These are phyloP conservation scores for Exophiala alcalophila DNA, from an alignment of 2,329 filamentous ascomycete species.

Conservation along the genomic window DNA sequence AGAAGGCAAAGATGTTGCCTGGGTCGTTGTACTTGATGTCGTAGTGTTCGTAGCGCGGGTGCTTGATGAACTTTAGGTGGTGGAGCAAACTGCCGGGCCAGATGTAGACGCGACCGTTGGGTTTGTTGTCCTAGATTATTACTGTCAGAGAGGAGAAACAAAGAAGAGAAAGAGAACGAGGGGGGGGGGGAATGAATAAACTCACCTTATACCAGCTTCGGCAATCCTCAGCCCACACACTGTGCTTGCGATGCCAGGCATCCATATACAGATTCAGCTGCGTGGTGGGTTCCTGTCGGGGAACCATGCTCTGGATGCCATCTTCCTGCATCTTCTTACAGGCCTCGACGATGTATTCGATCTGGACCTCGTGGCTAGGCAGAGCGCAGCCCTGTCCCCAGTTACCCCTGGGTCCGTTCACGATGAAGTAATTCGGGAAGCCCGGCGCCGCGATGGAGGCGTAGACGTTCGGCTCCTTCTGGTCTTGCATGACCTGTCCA, in stretches of 20 bases:
- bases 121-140: conserved; percentile 18
- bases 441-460: conserved; percentile 46
- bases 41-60: conserved; percentile 43
- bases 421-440: conserved; percentile 43
- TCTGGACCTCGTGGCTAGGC: conserved; percentile 29
- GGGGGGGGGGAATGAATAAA: conserved; percentile 29
- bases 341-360: conserved; percentile 34
- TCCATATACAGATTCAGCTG: conserved; percentile 30
- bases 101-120: conserved; percentile 37
- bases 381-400: conserved; percentile 33
- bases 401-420: conserved; percentile 34
- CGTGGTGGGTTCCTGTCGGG: conserved; percentile 19
- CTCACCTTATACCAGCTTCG: conserved; percentile 39
- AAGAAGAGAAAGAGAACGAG: conserved; percentile 39
- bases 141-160: background rate
- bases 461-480: conserved; percentile 46
- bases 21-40: conserved; percentile 40
- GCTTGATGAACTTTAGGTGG: conserved; percentile 40
- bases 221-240: conserved; percentile 33
- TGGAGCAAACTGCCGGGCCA: conserved; percentile 41
- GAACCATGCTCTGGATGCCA: conserved; percentile 32
- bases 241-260: conserved; percentile 33
- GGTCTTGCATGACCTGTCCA: conserved; percentile 40
- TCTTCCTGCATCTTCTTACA: conserved; percentile 35
- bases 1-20: conserved; percentile 41